Conservation (phyloP, 2,329 filamentous ascomycete genomes). For the Xylariaceae sp. region DNA sequence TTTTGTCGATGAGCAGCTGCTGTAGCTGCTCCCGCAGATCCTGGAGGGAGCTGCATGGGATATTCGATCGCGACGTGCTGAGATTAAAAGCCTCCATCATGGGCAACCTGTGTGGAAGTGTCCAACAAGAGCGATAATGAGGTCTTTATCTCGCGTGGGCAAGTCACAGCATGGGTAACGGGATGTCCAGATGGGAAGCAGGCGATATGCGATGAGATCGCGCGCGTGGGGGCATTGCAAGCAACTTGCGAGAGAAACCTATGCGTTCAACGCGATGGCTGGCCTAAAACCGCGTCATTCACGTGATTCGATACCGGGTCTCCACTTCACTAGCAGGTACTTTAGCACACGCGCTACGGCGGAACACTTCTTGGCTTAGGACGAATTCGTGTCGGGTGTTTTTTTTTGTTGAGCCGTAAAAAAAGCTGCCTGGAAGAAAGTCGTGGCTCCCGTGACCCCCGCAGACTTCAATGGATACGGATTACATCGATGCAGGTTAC, state of each 20-base stretch:
- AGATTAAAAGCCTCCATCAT: constrained; percentile 31
- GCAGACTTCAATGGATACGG: background rate
- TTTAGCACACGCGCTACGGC: background rate
- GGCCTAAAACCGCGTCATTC: background rate
- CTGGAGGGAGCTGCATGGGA: constrained; percentile 36
- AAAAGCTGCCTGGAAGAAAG: no score
- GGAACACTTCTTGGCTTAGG: background rate
- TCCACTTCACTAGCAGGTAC: background rate
- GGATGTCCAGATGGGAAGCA: background rate
- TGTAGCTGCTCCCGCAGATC: constrained; percentile 46
- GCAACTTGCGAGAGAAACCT: constrained; percentile 1
- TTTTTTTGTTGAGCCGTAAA: background rate
- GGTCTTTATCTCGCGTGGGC: background rate
- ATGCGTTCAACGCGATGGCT: constrained; percentile 2
- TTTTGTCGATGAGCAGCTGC: constrained; percentile 38
- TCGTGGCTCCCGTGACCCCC: no score
- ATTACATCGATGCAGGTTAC: background rate
- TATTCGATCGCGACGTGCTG: constrained; percentile 29
- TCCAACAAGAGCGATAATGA: background rate
- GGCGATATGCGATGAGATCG: background rate
- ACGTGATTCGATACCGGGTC: background rate
- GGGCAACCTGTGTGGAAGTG: background rate
- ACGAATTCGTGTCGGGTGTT: background rate
- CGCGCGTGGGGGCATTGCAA: background rate
- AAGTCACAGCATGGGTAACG: background rate